Evolutionary conservation across 2,329 filamentous ascomycete genomes (phyloP).

Genomic region (Paraphoma sp.): DNA sequence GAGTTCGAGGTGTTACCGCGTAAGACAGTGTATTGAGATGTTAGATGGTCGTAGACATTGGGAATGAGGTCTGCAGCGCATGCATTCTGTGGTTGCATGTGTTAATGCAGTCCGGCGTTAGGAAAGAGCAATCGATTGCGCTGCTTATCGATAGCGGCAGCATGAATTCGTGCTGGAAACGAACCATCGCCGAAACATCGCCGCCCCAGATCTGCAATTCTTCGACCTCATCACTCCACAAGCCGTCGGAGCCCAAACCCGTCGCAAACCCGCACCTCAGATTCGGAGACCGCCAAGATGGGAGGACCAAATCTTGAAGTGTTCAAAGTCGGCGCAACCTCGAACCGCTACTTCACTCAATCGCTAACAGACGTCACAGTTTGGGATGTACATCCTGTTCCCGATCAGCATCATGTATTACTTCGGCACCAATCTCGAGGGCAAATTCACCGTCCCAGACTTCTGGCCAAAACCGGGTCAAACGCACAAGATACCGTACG

Average conservation of each 20-base stretch:
- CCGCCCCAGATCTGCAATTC: slow-evolving; percentile 30
- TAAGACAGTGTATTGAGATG: no score
- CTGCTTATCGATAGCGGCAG: slow-evolving; percentile 7
- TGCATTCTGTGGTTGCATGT: background rate
- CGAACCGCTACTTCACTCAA: slow-evolving; percentile 2
- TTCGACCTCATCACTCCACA: slow-evolving; percentile 13
- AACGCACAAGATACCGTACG: slow-evolving; percentile 77
- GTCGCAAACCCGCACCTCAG: background rate
- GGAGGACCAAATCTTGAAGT: slow-evolving; percentile 90
- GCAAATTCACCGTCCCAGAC: slow-evolving; percentile 78
- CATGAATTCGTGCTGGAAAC: background rate
- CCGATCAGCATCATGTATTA: slow-evolving; percentile 99
- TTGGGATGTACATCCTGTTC: slow-evolving; percentile 98
- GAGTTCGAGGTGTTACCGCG: no score
- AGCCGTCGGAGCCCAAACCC: background rate
- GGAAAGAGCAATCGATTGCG: background rate
- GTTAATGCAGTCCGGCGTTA: background rate
- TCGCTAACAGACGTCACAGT: slow-evolving; percentile 61
- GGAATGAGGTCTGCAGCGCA: no score
- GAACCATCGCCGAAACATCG: slow-evolving; percentile 19
- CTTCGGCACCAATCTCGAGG: slow-evolving; percentile 97
- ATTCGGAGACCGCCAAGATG: slow-evolving; percentile 57
- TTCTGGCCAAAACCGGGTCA: slow-evolving; percentile 91
- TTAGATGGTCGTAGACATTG: no score
- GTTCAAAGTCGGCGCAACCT: slow-evolving; percentile 73